Base-by-base conservation (phyloP, 768 basidiomycete genomes). In the Mycena polygramma region DNA sequence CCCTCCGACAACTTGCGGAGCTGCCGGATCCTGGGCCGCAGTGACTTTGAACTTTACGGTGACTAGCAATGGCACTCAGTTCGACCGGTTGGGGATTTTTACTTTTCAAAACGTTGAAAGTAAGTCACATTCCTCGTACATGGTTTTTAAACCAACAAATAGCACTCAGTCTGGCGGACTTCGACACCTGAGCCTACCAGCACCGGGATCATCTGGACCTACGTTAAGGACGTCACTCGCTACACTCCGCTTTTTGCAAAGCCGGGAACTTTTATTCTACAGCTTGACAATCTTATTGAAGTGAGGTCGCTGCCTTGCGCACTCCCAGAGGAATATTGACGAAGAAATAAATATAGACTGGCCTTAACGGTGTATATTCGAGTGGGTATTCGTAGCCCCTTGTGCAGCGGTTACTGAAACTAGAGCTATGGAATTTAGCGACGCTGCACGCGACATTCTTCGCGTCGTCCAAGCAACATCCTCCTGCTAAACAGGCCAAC, bases 51-150 rank as follows among this genome's bases (percentile, higher is more conserved):
- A 94, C 77, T 90, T 93, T 73, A 94, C 93, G 0, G 91, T 91
- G 22, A 91, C 92, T 4, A 90, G 89, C 64, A 94, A 93, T 63
- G 93, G 93, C 53, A 92, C 91, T 9, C 92, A 93, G 76, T 93
- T 87, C 68, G 92, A 93, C 75, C 87, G 92, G 17, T 83, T 93
- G 8, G 91, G 87, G 2, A 86, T 90, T 19, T 92, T 95, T 73
- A 92, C 91, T 7, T 91, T 94, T 76, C 89, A 92, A 39, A 90
- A 93, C 74, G 91, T 92, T 9, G 93, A 94, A 78, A 92, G 91
- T 92, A 74, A 46, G 45, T 46, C 45, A 46, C 41, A 11, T 41
- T 41, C 41, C 10, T 11, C 13, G 41, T 41, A 41, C 41, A 41
- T 10, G 30, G 6, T 30, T 30, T 30, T 30, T 6, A 41, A 10